Base-by-base conservation (phyloP, 2,329 filamentous ascomycete genomes). In the Aspergillus transmontanensis region DNA sequence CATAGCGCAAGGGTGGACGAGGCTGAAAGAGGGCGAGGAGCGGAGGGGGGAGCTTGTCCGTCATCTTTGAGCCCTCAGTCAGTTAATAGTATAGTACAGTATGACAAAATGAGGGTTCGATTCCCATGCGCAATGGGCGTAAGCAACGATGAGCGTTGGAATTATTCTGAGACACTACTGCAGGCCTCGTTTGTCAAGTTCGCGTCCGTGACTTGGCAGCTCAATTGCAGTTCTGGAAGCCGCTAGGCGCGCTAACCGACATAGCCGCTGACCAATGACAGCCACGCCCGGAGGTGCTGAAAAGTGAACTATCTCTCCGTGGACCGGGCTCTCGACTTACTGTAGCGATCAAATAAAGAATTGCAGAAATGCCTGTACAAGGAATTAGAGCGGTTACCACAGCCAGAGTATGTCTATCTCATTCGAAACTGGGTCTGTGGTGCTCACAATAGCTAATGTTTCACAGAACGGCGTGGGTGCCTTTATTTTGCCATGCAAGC, bases 401-500 rank as follows among this genome's bases (percentile, higher is more conserved):
- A 68, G 76, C 83, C 66, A 85, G 86, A 75, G 87, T 88, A 79
- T 65, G 83, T 73, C 21, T 21, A 39, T 59, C 34, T 28, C 14
- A 7, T 11, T 16, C 4, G 5, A 11, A 23, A 16, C 11, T 30
- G 12, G 48, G 2, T 45, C 46, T 5, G 48, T 21, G 30, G 26
- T 45, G 34, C 48, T 6, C 19, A 50, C 16, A 39, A 34, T 56
- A 45, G 57, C 59, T 69, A 45, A 66, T 1, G 11, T 54, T 23
- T 23, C 61, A 6, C 73, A 98, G 94, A 98, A 99, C 83, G 95
- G 95, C 85, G 86, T 98, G 71, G 94, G 94, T 74, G 92, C 94
- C 77, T 98, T 98, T 84, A 92, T 99, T 80, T 87, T 97, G 63
- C 94, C 97, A 84, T 99, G 95, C 88, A 96, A 93, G 85, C 91